Base-by-base conservation (phyloP, 2,329 filamentous ascomycete species). In the Diatrype stigma region DNA sequence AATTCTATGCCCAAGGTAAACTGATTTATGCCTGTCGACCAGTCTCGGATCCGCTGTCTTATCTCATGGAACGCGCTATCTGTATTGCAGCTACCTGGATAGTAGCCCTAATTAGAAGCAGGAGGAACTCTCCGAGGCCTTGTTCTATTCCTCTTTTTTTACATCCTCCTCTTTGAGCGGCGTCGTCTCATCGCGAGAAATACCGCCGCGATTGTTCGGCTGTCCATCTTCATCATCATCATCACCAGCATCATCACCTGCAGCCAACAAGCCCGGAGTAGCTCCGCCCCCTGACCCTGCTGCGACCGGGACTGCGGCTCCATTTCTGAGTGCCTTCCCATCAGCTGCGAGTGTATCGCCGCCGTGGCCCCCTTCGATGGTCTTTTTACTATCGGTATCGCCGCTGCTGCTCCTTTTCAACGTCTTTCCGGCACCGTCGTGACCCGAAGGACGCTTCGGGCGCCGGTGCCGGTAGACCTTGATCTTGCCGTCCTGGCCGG, bases 401-500 rank as follows among this genome's bases (percentile, higher is more conserved):
- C 16, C 34, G 34, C 30, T 8, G n/a, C 45, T 12, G 32, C 32
- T 21, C 28, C 17, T 26, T 11, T 46, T 16, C n/a, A 11, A 17
- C 28, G n/a, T 16, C 42, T 34, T 16, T 10, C 34, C 3, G 28
- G n/a, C 42, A 46, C 30, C 17, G 23, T 42, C 22, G 19, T 48
- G 12, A 23, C 22, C 16, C 32, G 37, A 6, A 16, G n/a, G 6
- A 55, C 50, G 8, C 42, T 28, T 2, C 45, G 51, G 14, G 55
- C 47, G 10, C 42, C 45, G 53, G 55, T 69, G 67, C 19, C 70
- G 70, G 58, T 77, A 82, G 12, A 84, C 72, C 42, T 73, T 71
- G 40, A 84, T 73, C 30, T 69, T 71, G 50, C 74, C 70, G 55
- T 84, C 81, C 65, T 82, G 74, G 1, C 81, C 81, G 11, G 75